A percentile compares a stretch with the other conserved stretches of the same genome.
phyloP scores from a whole-genome alignment of 1,284 basidiomycete species.

The Amylostereum areolatum region DNA sequence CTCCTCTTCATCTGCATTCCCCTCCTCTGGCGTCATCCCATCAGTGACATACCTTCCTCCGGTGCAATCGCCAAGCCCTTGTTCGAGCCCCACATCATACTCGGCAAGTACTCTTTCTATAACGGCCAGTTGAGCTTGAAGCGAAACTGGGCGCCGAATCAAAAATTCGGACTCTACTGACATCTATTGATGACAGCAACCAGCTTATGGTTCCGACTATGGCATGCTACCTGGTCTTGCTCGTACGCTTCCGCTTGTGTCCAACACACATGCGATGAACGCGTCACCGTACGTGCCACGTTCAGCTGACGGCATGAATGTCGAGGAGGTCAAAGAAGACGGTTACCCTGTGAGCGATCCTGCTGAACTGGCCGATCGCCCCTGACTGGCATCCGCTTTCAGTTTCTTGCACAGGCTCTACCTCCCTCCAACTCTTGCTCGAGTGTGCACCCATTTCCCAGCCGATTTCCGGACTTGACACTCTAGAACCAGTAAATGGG shows the following conservation, averaged over 20 bases:
- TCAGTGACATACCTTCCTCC: conserved; percentile 62
- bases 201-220: conserved; percentile 33
- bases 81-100: conserved; percentile 64
- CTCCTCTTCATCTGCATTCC: conserved; percentile 20
- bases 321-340: conserved; percentile 72
- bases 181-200: conserved; percentile 50
- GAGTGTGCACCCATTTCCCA: conserved; percentile 16
- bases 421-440: conserved; percentile 21
- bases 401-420: conserved; percentile 19
- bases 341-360: conserved; percentile 44
- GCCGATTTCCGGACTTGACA: conserved; percentile 30
- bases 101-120: conserved; percentile 67
- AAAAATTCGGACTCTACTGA: conserved; percentile 44
- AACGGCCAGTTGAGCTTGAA: conserved; percentile 19
- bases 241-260: too few relatives aligned
- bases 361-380: neutral
- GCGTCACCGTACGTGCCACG: conserved; percentile 23
- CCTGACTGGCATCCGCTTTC: neutral
- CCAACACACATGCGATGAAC: too few relatives aligned
- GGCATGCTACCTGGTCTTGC: too few relatives aligned
- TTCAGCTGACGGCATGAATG: conserved; percentile 30
- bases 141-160: conserved; percentile 22
- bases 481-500: conserved; percentile 49
- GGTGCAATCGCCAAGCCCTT: conserved; percentile 38
- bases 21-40: conserved; percentile 8